phyloP scores from a whole-genome alignment of 306 rosid genomes.

The Sicyos edulis region DNA sequence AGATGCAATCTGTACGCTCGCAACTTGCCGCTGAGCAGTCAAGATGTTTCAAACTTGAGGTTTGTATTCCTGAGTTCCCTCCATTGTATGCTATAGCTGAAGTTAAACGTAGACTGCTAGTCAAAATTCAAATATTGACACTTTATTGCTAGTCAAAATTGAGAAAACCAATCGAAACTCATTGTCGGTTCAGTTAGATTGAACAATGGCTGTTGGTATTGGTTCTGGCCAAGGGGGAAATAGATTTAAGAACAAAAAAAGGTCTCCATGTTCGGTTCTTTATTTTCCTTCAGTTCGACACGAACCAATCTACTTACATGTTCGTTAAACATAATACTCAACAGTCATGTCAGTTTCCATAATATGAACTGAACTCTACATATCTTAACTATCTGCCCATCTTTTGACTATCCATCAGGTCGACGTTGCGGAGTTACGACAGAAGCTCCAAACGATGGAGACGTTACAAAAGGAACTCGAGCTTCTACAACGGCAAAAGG shows the following conservation, averaged over 20 bases:
- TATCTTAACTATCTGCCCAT: slow-evolving; percentile 4
- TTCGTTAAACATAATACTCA: no score
- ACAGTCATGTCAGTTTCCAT: background rate
- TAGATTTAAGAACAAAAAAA: background rate
- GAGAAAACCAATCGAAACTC: background rate
- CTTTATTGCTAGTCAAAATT: background rate
- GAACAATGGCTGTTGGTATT: background rate
- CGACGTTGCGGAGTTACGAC: slow-evolving; percentile 81
- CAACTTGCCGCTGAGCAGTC: slow-evolving; percentile 95
- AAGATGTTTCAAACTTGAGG: slow-evolving; percentile 97
- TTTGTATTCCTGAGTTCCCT: slow-evolving; percentile 24
- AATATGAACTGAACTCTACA: background rate
- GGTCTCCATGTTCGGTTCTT: background rate
- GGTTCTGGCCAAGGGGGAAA: background rate
- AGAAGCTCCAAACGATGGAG: slow-evolving; percentile 85
- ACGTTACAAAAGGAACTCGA: slow-evolving; percentile 81
- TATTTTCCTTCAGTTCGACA: background rate
- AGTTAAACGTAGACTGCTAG: background rate
- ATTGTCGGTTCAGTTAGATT: background rate
- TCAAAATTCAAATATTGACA: no score
- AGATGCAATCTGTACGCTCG: slow-evolving; percentile 88
- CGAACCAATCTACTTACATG: background rate
- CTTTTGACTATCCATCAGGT: slow-evolving; percentile 47
- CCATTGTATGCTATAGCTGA: background rate
- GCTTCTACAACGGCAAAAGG: slow-evolving; percentile 82